These are phyloP conservation scores for Angomonas ambiguus DNA, from an alignment of 208 protist genomes.

Conservation along the genomic window DNA sequence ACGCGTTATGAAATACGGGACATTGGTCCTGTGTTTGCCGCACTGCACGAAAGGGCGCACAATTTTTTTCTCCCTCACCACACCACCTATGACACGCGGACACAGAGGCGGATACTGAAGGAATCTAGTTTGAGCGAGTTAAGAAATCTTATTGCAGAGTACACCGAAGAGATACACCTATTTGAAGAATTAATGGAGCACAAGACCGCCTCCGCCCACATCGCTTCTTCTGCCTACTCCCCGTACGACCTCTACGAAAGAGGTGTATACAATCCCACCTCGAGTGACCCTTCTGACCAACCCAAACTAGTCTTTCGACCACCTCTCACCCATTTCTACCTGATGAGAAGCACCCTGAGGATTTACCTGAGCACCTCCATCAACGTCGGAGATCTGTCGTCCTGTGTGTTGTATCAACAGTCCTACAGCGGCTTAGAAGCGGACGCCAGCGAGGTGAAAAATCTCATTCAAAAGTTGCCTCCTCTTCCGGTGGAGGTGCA, in stretches of 20 bases:
- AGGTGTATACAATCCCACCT: constrained; percentile 15
- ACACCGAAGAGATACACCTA: constrained; percentile 45
- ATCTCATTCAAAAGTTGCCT: constrained; percentile 37
- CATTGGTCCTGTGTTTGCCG: constrained; percentile 51
- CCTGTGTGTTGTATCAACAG: constrained; percentile 42
- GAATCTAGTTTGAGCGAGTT: constrained; percentile 55
- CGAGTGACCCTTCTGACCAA: constrained; percentile 11
- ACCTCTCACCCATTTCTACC: constrained; percentile 54
- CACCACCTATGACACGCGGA: constrained; percentile 53
- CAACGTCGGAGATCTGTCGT: constrained; percentile 65
- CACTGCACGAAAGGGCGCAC: constrained; percentile 39
- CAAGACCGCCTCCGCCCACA: background rate
- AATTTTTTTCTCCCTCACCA: constrained; percentile 64
- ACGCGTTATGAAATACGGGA: constrained; percentile 69
- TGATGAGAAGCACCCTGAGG: constrained; percentile 45
- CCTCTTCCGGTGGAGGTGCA: constrained; percentile 15
- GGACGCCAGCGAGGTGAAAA: constrained; percentile 23
- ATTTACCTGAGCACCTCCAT: constrained; percentile 65
- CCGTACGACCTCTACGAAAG: constrained; percentile 26
- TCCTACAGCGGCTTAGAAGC: constrained; percentile 38
- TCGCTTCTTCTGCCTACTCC: constrained; percentile 14
- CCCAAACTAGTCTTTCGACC: constrained; percentile 63
- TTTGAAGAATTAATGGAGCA: constrained; percentile 32
- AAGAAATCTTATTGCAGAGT: constrained; percentile 43
- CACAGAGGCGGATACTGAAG: constrained; percentile 45